These are phyloP conservation scores for Fusarium sarcochroum DNA, from an alignment of 2,329 filamentous ascomycete genomes.

Conservation along the genomic window DNA sequence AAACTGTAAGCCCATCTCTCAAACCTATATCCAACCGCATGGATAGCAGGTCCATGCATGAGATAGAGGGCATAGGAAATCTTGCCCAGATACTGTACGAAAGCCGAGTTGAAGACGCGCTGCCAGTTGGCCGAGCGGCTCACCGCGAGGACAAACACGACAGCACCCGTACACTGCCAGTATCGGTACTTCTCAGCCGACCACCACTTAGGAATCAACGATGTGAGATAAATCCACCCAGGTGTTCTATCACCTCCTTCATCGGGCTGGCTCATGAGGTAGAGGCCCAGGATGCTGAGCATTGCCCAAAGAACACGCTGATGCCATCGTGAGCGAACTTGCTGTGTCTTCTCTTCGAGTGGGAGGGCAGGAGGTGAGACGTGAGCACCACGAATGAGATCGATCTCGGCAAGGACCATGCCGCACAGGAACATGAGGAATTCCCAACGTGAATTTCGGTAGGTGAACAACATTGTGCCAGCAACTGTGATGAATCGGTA, in stretches of 20 bases:
- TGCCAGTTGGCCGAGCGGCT: slow-evolving; percentile 63
- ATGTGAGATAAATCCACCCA: slow-evolving; percentile 65
- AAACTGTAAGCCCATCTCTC: slow-evolving; percentile 63
- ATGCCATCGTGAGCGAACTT: slow-evolving; percentile 12
- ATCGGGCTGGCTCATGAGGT: slow-evolving; percentile 61
- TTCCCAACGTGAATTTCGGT: slow-evolving; percentile 67
- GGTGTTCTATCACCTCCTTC: slow-evolving; percentile 62
- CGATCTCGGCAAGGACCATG: slow-evolving; percentile 68
- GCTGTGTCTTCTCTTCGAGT: slow-evolving; percentile 35
- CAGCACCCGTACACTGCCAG: slow-evolving; percentile 68
- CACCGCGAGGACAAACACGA: slow-evolving; percentile 66
- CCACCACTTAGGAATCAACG: slow-evolving; percentile 65
- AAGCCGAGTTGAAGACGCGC: slow-evolving; percentile 63
- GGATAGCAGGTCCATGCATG: slow-evolving; percentile 70
- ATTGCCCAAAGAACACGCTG: slow-evolving; percentile 55
- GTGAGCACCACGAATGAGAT: slow-evolving; percentile 64
- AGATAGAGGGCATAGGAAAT: slow-evolving; percentile 74
- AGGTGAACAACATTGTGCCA: slow-evolving; percentile 60
- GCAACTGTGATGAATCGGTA: slow-evolving; percentile 61
- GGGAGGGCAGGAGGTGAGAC: slow-evolving; percentile 50
- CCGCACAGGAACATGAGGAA: slow-evolving; percentile 69
- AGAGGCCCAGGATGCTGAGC: slow-evolving; percentile 65
- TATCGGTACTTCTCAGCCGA: slow-evolving; percentile 65
- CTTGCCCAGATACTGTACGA: slow-evolving; percentile 71
- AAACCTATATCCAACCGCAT: slow-evolving; percentile 66